These are phyloP conservation scores for Dicorynia guianensis DNA, from an alignment of 306 rosid species.

Conservation along the genomic window DNA sequence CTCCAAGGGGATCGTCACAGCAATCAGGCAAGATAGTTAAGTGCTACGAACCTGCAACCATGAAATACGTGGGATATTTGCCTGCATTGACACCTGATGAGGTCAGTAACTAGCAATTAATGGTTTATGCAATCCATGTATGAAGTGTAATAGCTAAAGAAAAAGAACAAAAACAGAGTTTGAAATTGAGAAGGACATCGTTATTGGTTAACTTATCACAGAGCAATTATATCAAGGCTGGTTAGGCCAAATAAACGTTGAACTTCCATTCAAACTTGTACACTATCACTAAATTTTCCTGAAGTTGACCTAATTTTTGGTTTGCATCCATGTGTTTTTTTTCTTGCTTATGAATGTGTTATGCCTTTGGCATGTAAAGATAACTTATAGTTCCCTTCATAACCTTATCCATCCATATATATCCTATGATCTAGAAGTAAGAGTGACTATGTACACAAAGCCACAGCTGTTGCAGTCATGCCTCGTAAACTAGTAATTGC, in stretches of 20 bases:
- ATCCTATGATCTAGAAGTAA: conserved; percentile 1
- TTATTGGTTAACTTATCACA: conserved; percentile 4
- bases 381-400: background rate
- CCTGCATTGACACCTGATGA: conserved; percentile 75
- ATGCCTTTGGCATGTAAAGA: background rate
- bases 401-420: conserved; percentile 4
- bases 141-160: conserved; percentile 15
- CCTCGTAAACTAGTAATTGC: conserved; percentile 31
- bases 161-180: background rate
- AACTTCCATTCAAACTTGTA: conserved; percentile 13
- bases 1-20: conserved; percentile 81
- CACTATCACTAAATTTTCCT: background rate
- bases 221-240: background rate
- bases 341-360: conserved; percentile 4
- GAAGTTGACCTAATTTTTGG: conserved; percentile 13
- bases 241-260: conserved; percentile 25
- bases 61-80: conserved; percentile 87
- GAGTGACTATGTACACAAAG: conserved; percentile 2
- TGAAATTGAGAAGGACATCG: background rate
- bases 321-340: background rate
- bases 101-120: conserved; percentile 53
- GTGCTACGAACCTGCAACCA: conserved; percentile 95
- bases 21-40: conserved; percentile 75
- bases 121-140: background rate
- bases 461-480: conserved; percentile 13